A percentile compares a stretch with the other conserved stretches of the same genome.
phyloP scores from a whole-genome alignment of 352 stramenopile genomes.

The Pythium periplocum region DNA sequence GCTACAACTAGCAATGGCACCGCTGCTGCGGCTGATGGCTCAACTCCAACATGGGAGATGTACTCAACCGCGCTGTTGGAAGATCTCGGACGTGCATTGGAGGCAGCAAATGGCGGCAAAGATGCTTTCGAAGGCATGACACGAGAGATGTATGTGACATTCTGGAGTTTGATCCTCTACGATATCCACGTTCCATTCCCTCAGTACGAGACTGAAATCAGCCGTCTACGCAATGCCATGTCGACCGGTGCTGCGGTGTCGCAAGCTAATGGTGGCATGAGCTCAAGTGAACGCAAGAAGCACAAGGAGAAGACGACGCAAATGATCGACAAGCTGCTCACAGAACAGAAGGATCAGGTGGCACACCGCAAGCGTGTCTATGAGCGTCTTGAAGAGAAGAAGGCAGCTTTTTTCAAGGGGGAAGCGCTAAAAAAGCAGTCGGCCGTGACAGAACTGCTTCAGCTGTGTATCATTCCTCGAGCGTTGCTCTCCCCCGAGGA shows the following conservation, averaged over 20 bases:
- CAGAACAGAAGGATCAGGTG: conserved; percentile 85
- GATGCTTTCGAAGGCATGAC: conserved; percentile 64
- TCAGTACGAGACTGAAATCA: conserved; percentile 84
- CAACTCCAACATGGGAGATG: conserved; percentile 53
- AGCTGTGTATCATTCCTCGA: conserved; percentile 75
- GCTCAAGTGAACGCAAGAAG: conserved; percentile 64
- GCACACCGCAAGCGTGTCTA: conserved; percentile 80
- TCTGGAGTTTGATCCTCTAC: conserved; percentile 85
- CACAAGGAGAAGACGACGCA: conserved; percentile 72
- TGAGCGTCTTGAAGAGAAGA: conserved; percentile 70
- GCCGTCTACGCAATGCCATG: conserved; percentile 57
- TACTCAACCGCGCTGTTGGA: conserved; percentile 46
- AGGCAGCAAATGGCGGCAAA: conserved; percentile 17
- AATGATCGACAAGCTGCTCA: conserved; percentile 78
- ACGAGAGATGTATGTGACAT: conserved; percentile 74
- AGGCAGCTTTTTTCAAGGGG: conserved; percentile 53
- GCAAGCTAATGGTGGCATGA: no score
- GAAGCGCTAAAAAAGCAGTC: conserved; percentile 35
- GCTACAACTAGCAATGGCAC: conserved; percentile 18
- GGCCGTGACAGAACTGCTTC: conserved; percentile 62
- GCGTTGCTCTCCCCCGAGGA: conserved; percentile 79
- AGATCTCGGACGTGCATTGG: conserved; percentile 49
- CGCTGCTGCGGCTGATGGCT: conserved; percentile 11
- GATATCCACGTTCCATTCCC: conserved; percentile 83
- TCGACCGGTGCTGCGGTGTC: conserved; percentile 5